phyloP scores from a whole-genome alignment of 306 rosid genomes.

The Begonia fuchsioides region DNA sequence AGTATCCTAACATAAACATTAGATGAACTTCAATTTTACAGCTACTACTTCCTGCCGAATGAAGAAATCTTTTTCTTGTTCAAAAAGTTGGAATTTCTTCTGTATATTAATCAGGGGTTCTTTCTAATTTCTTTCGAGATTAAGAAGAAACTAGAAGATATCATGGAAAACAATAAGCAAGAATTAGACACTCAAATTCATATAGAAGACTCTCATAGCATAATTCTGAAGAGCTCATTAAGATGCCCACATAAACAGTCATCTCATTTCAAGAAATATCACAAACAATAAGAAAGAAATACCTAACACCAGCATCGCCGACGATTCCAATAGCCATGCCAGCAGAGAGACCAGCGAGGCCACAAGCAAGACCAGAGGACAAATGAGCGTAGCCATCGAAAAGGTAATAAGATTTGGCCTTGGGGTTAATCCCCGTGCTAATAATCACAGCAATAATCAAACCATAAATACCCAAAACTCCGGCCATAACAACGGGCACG shows the following conservation, averaged over 20 bases:
- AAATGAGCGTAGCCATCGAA: slow-evolving; percentile 58
- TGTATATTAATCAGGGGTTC: too few species aligned
- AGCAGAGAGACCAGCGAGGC: slow-evolving; percentile 49
- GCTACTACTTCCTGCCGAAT: too few species aligned
- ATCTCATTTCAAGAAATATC: too few species aligned
- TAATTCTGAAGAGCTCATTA: background rate
- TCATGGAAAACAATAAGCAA: too few species aligned
- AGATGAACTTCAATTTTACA: too few species aligned
- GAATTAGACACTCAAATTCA: too few species aligned
- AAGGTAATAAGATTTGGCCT: slow-evolving; percentile 49
- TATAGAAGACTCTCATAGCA: background rate
- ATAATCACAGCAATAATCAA: slow-evolving; percentile 46
- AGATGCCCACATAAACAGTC: background rate
- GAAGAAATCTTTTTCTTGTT: too few species aligned
- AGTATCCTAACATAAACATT: too few species aligned
- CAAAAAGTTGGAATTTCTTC: too few species aligned
- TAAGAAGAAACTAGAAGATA: too few species aligned
- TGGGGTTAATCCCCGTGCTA: slow-evolving; percentile 49
- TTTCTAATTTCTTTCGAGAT: too few species aligned
- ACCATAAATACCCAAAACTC: slow-evolving; percentile 49
- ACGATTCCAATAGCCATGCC: slow-evolving; percentile 57
- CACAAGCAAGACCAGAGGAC: slow-evolving; percentile 51
- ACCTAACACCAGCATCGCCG: slow-evolving; percentile 61
- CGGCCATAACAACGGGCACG: slow-evolving; percentile 58
- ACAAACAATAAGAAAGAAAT: background rate